Evolutionary conservation across 495 filamentous ascomycete genomes (phyloP), one percentile per base, ranked within the genome.

Genomic region (Aspergillus sclerotiicarbonarius): DNA sequence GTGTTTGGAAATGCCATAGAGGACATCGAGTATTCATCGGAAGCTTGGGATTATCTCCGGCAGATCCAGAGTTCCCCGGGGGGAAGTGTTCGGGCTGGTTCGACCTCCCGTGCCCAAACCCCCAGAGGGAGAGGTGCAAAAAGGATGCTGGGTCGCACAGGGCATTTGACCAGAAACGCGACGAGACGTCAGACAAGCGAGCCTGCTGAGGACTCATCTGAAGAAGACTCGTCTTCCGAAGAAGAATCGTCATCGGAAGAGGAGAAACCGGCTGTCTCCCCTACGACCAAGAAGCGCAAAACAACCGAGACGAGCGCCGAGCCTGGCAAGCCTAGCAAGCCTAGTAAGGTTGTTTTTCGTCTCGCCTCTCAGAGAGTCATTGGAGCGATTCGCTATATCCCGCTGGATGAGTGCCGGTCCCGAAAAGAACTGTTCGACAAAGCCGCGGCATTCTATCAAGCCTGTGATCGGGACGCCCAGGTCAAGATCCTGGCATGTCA

Each of bases 361-460:
- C 51, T 58, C 8, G 41, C 54, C 20, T 59, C 53, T 8, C 57
- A 15, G 37, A 13, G 10, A 41, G 9, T 41, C 21, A 56, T 53
- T 6, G 57, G 52, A 2, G 49, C 49, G 16, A 52, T 51, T 15
- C 61, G 61, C 2, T 45, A 51, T 8, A 64, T 72, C 20, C 51
- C 59, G 5, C 16, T 62, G 37, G 52, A 57, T 1, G 60, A 59
- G n/a, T 58, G 58, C 37, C 54, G 39, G 31, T 57, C 57, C 0
- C 35, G 56, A 6, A 54, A 57, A 1, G 47, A 60, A 1, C 21
- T 70, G 13, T 70, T 70, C 41, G 47, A 55, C 12, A 68, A 65
- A 49, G 67, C 66, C 0, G 29, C 43, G 9, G 54, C 61, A 3
- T 69, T 69, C 51, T 71, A 57, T 21, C 47, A 12, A 8, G 50